phyloP scores from a whole-genome alignment of 75 land plant genomes.

The Picea glauca region DNA sequence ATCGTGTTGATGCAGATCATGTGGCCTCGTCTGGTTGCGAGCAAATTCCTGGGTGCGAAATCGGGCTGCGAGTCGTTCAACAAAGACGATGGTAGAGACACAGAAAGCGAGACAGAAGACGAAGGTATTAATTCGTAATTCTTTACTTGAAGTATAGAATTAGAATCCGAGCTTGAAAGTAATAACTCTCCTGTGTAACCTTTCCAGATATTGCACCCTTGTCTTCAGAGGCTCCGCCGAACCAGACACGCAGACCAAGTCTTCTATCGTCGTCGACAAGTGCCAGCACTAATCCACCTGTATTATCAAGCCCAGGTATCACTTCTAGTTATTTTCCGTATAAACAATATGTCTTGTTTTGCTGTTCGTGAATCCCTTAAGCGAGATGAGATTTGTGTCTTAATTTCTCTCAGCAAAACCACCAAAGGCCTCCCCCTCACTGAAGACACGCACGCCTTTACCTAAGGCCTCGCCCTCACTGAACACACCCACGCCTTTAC shows the following conservation, averaged over 20 bases:
- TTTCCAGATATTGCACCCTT: constrained; percentile 7
- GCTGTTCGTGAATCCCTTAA: no score
- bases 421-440: background rate
- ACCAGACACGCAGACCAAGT: constrained; percentile 7
- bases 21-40: constrained; percentile 47
- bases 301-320: no score
- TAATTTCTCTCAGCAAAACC: background rate
- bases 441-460: background rate
- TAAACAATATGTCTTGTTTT: no score
- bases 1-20: background rate
- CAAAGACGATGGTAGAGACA: constrained; percentile 12
- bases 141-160: background rate
- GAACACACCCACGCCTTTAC: background rate
- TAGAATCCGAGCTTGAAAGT: no score
- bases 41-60: constrained; percentile 28
- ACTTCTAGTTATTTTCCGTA: no score
- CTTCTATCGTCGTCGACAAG: background rate
- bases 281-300: no score
- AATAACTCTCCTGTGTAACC: background rate
- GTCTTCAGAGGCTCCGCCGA: background rate
- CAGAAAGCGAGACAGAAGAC: constrained; percentile 8
- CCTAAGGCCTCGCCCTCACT: background rate
- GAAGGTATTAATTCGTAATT: background rate
- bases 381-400: background rate
- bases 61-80: constrained; percentile 26